Evolutionary conservation across 192 early-diverging fungal species (phyloP).

Genomic region (Funneliformis mosseae): DNA sequence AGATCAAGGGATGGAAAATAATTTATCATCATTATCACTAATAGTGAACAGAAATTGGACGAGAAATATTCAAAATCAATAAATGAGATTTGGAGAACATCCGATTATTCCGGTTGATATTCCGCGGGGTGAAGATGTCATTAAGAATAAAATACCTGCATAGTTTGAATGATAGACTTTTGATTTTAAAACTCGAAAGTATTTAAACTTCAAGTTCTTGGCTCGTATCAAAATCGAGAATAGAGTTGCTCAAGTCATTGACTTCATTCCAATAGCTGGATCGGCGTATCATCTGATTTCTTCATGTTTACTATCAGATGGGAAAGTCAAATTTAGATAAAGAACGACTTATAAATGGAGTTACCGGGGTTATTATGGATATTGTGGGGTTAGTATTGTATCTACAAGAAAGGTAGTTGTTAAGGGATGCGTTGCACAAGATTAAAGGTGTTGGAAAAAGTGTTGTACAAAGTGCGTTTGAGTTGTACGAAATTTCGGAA

Average conservation of each 20-base stretch:
- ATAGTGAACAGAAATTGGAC: conserved; percentile 26
- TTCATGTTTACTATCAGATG: conserved; percentile 1
- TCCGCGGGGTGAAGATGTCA: not conserved
- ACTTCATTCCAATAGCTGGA: not conserved
- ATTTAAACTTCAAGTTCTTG: conserved; percentile 7
- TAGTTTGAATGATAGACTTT: no score
- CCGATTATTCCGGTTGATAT: conserved; percentile 28
- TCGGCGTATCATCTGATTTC: not conserved
- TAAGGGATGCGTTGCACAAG: no score
- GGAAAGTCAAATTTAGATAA: not conserved
- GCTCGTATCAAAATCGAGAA: not conserved
- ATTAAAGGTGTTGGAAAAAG: no score
- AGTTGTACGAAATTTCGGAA: no score
- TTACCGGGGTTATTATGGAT: no score
- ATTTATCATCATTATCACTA: conserved; percentile 36
- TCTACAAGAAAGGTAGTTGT: no score
- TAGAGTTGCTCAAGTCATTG: not conserved
- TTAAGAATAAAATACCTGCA: not conserved
- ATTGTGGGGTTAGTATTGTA: no score
- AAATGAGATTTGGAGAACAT: conserved; percentile 29
- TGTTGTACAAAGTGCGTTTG: no score
- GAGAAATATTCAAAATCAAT: conserved; percentile 5
- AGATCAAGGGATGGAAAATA: conserved; percentile 19
- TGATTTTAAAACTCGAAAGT: no score
- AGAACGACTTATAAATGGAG: not conserved